Percentiles rank a stretch among this genome's conserved stretches.
Evolutionary conservation across 1,284 basidiomycete genomes (phyloP).

Genomic region (Paramarasmius palmivorus): DNA sequence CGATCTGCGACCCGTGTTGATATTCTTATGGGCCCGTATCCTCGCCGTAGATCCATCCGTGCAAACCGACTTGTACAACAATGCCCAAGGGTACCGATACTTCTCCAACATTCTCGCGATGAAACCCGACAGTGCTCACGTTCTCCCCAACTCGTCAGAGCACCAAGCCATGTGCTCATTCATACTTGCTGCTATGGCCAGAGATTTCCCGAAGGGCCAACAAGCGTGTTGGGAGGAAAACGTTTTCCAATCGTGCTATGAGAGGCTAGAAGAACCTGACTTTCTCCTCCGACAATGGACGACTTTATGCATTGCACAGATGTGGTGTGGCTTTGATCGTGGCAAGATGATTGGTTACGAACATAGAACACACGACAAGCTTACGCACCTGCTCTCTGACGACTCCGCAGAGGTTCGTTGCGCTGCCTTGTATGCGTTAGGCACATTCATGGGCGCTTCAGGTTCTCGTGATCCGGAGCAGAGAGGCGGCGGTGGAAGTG

Average conservation of each 20-base stretch:
- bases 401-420: conserved; percentile 92
- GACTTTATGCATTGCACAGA: conserved; percentile 89
- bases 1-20: conserved; percentile 95
- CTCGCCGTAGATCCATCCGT: conserved; percentile 94
- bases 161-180: conserved; percentile 99
- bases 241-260: conserved; percentile 90
- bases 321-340: conserved; percentile 94
- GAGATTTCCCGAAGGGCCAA: conserved; percentile 88
- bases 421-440: conserved; percentile 89
- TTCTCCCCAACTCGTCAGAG: conserved; percentile 90
- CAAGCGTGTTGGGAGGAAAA: conserved; percentile 82
- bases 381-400: conserved; percentile 83
- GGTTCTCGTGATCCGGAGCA: conserved; percentile 69
- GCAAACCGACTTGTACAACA: conserved; percentile 88
- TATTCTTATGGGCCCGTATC: conserved; percentile 99
- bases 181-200: conserved; percentile 90
- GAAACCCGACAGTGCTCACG: conserved; percentile 52
- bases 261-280: conserved; percentile 86
- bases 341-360: conserved; percentile 87
- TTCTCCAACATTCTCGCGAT: conserved; percentile 82
- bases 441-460: conserved; percentile 91
- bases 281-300: conserved; percentile 95
- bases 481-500: conserved; percentile 83
- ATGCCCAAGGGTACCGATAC: conserved; percentile 81
- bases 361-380: conserved; percentile 81